Evolutionary conservation across 148 eudicot species (phyloP).

Genomic region (Cornus kousa): DNA sequence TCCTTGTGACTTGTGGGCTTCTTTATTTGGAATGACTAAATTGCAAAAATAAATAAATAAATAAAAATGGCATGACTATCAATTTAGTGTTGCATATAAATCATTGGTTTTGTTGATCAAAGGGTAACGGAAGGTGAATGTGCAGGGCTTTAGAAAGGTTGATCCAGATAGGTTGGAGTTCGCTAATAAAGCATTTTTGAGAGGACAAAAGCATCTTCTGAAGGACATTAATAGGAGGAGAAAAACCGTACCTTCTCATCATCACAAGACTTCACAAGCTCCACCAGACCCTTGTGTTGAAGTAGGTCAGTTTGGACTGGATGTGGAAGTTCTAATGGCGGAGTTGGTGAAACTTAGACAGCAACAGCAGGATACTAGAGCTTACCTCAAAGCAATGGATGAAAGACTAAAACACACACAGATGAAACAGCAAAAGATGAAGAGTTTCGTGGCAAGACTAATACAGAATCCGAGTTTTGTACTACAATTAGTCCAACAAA

Average conservation of each 20-base stretch:
- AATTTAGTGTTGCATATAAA: too few relatives aligned
- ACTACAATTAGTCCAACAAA: constrained; percentile 34
- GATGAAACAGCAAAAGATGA: constrained; percentile 42
- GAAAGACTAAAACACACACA: constrained; percentile 37
- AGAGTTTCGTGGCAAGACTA: constrained; percentile 41
- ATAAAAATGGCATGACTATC: too few relatives aligned
- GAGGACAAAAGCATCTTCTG: constrained; percentile 46
- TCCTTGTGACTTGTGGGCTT: too few relatives aligned
- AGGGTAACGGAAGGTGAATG: neutral
- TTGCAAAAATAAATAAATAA: too few relatives aligned
- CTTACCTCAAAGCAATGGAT: constrained; percentile 38
- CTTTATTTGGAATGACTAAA: too few relatives aligned
- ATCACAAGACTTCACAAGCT: constrained; percentile 10
- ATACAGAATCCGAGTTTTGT: constrained; percentile 41
- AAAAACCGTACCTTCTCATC: constrained; percentile 19
- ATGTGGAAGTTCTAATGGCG: constrained; percentile 33
- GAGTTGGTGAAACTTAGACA: constrained; percentile 51
- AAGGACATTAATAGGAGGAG: constrained; percentile 38
- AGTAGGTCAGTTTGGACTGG: constrained; percentile 43
- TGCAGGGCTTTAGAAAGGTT: constrained; percentile 39
- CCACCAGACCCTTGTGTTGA: constrained; percentile 32
- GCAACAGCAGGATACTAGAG: constrained; percentile 39
- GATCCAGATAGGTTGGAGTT: constrained; percentile 38
- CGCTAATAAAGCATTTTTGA: constrained; percentile 36
- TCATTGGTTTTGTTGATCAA: neutral